Conservation (phyloP, 805 yeast species). For the Sugiyamaella chiloensis region DNA sequence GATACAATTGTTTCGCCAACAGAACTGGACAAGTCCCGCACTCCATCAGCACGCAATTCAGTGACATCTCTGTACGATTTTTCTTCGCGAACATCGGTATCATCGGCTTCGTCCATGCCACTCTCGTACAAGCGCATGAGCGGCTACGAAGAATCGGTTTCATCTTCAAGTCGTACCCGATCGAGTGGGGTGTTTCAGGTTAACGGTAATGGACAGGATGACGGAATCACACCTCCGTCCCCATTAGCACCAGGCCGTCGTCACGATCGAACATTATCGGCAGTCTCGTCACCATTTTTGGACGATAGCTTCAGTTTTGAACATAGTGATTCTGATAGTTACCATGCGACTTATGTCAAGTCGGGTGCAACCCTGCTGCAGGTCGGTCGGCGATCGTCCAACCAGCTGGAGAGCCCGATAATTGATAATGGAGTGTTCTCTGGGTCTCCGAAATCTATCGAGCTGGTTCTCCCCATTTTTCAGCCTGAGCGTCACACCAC, state of each 20-base stretch:
- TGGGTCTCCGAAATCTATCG: slow-evolving; percentile 13
- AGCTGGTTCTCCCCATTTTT: slow-evolving; percentile 10
- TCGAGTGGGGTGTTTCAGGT: neutral
- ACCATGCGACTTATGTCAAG: slow-evolving; percentile 3
- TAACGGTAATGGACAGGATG: slow-evolving; percentile 1
- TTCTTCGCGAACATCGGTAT: slow-evolving; percentile 1
- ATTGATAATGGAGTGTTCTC: neutral
- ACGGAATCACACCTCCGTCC: slow-evolving; percentile 3
- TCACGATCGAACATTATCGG: slow-evolving; percentile 4
- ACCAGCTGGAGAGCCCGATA: neutral
- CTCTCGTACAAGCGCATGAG: slow-evolving; percentile 18
- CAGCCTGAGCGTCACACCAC: slow-evolving; percentile 1
- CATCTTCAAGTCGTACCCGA: slow-evolving; percentile 5
- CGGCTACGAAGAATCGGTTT: slow-evolving; percentile 1
- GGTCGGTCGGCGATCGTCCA: neutral
- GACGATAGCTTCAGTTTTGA: slow-evolving; percentile 1
- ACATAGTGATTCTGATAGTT: neutral
- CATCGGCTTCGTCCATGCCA: slow-evolving; percentile 14
- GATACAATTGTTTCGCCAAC: no score
- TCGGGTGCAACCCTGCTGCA: slow-evolving; percentile 1
- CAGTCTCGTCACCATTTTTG: neutral
- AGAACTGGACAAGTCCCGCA: neutral
- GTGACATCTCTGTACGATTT: neutral
- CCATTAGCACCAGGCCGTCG: neutral
- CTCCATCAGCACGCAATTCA: slow-evolving; percentile 3